phyloP scores from a whole-genome alignment of 2,329 filamentous ascomycete species.

The Apiospora hydei region DNA sequence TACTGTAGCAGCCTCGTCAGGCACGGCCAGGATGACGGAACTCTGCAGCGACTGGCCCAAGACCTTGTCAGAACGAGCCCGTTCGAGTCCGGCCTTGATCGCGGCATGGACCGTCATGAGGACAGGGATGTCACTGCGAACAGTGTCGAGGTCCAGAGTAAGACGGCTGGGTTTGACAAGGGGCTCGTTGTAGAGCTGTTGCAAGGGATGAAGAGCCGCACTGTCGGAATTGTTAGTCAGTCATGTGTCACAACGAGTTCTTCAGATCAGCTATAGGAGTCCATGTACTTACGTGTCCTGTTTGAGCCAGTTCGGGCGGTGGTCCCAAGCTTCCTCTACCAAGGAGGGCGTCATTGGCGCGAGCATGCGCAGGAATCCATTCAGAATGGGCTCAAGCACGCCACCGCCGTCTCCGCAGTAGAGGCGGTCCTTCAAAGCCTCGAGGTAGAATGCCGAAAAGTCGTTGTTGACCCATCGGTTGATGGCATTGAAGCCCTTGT shows the following conservation, averaged over 20 bases:
- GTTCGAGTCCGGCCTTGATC: constrained; percentile 79
- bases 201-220: constrained; percentile 49
- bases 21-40: constrained; percentile 65
- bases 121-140: constrained; percentile 53
- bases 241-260: not conserved
- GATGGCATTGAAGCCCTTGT: constrained; percentile 75
- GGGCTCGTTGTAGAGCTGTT: constrained; percentile 55
- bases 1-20: constrained; percentile 41
- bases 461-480: constrained; percentile 85
- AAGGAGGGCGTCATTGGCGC: constrained; percentile 82
- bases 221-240: constrained; percentile 29
- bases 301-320: constrained; percentile 72
- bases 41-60: constrained; percentile 85
- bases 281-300: constrained; percentile 48
- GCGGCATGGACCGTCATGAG: constrained; percentile 67
- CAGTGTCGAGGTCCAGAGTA: constrained; percentile 44
- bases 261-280: not conserved
- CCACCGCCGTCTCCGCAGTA: constrained; percentile 82
- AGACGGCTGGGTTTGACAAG: constrained; percentile 51
- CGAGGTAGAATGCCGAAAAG: constrained; percentile 92
- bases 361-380: constrained; percentile 78
- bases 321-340: constrained; percentile 87
- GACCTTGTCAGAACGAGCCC: constrained; percentile 72
- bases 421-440: constrained; percentile 87
- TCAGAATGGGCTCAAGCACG: constrained; percentile 70